Base-by-base conservation (phyloP, 495 filamentous ascomycete genomes). In the Hyphodiscus hymeniophilus region DNA sequence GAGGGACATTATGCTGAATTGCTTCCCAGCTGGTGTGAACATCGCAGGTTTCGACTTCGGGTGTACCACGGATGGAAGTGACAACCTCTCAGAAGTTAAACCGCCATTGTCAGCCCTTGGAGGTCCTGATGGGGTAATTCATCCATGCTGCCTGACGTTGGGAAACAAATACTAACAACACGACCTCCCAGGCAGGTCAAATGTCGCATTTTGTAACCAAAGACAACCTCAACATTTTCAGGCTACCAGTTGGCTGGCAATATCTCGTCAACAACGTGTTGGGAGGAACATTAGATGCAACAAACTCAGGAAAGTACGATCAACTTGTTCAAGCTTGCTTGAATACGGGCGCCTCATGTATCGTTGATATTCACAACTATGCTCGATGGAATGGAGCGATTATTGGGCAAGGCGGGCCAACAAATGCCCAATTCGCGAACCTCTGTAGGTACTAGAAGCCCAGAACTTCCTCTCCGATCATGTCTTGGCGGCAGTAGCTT, bases 341-440 rank as follows among this genome's bases (percentile, higher is more conserved):
- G 41, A 62, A 52, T 12, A 71, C 72, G 13, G 74, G 71, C 20
- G 75, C 73, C 7, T 51, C 64, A 38, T 84, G 80, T 59, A 74
- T 82, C 53, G 66, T 84, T 45, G 76, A 81, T 54, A 40, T 40
- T 12, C 38, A 40, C 38, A 40, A 40, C 38, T 40, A 76, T 60
- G 77, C 76, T 0, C 66, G 77, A 41, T 81, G 73, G 72, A 72
- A 82, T 52, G 75, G 73, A 8, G 53, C 59, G 16, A 74, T 81
- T 51, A 73, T 81, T 55, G 79, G 79, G 1, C 77, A 81, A 52
- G 70, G 71, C 18, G 75, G 74, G 2, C 73, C 77, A 2, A 71
- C 68, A 6, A 70, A 80, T 55, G 70, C 63, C 16, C 66, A 81
- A n/a, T 75, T 82, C 44, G 67, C 68, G 4, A 59, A 60, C 47